phyloP scores from a whole-genome alignment of 75 land plant species.

The Adiantum capillusveneris region DNA sequence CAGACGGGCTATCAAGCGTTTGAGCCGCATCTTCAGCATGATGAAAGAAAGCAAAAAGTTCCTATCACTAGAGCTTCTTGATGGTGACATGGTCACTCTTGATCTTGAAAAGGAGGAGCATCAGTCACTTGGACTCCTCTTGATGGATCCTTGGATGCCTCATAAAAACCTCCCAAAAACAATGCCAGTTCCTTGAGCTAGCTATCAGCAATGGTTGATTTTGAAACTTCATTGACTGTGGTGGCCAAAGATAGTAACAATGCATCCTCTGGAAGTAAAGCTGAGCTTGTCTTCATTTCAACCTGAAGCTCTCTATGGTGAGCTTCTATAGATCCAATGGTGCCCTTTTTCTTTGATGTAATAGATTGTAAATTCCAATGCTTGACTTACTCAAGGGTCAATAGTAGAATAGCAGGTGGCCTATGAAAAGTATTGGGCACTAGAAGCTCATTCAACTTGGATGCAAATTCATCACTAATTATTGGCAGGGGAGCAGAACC shows the following conservation, averaged over 20 bases:
- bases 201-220: too few relatives aligned
- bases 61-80: too few relatives aligned
- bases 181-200: background rate
- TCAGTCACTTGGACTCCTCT: background rate
- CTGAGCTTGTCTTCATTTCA: background rate
- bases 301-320: background rate
- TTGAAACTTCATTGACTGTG: background rate
- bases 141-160: background rate
- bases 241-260: background rate
- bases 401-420: constrained; percentile 48
- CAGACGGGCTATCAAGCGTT: background rate
- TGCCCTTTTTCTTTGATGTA: background rate
- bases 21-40: background rate
- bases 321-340: background rate
- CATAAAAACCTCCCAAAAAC: background rate
- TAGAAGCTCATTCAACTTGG: constrained; percentile 57
- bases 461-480: constrained; percentile 33
- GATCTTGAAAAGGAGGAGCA: too few relatives aligned
- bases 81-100: too few relatives aligned
- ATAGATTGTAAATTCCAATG: background rate
- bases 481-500: constrained; percentile 51
- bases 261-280: background rate
- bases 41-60: background rate
- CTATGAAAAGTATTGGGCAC: constrained; percentile 55
- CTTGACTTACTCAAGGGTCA: constrained; percentile 1